phyloP scores from a whole-genome alignment of 1,139 yeast genomes.

The Pichia sp. region DNA sequence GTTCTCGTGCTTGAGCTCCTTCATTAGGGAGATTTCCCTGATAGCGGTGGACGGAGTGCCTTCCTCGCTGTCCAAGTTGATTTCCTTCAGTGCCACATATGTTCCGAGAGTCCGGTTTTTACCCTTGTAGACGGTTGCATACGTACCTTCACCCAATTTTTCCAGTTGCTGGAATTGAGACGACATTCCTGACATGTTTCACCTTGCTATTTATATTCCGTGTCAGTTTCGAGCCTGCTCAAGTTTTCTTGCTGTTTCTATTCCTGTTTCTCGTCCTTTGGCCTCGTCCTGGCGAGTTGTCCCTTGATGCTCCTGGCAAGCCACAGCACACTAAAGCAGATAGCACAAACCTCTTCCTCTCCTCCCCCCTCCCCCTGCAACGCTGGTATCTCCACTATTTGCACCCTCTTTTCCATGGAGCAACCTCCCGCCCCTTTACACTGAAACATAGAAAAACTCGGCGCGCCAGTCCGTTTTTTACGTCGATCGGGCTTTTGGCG shows the following conservation, averaged over 20 bases:
- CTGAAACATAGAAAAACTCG: neutral
- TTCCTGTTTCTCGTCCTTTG: neutral
- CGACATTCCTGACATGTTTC: constrained; percentile 29
- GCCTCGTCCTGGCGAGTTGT: neutral
- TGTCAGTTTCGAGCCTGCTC: neutral
- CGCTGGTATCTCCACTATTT: neutral
- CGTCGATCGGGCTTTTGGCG: neutral
- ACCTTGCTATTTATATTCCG: neutral
- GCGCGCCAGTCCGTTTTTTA: neutral
- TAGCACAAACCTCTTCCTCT: too few relatives aligned
- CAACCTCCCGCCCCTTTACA: neutral
- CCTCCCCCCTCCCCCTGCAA: too few relatives aligned
- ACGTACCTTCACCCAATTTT: constrained; percentile 95
- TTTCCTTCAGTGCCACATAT: constrained; percentile 90
- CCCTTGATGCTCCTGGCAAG: neutral
- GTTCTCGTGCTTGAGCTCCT: constrained; percentile 90
- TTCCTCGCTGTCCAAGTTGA: constrained; percentile 90
- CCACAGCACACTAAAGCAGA: too few relatives aligned
- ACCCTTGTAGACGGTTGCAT: constrained; percentile 97
- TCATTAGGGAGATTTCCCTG: constrained; percentile 93
- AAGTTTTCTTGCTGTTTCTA: neutral
- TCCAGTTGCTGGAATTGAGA: constrained; percentile 50
- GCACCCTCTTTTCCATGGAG: neutral
- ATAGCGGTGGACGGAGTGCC: constrained; percentile 99
- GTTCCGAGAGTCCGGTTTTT: constrained; percentile 89